Evolutionary conservation across 208 protist genomes (phyloP).

Genomic region (Leishmania tropica): DNA sequence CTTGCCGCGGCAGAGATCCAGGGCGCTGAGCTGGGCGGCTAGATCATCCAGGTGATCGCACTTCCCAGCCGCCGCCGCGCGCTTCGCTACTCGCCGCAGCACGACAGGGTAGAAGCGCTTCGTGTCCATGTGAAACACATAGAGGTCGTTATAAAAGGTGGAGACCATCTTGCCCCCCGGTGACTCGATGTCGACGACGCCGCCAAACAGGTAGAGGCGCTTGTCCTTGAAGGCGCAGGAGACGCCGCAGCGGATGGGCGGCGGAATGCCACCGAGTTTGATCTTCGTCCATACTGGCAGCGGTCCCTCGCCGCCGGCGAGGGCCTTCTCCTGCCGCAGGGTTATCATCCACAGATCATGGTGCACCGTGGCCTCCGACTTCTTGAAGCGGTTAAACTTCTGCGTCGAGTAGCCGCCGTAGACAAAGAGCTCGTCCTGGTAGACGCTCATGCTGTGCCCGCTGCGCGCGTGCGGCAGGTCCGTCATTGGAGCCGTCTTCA

Average conservation of each 20-base stretch:
- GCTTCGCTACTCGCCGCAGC: conserved; percentile 45
- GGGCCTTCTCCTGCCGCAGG: conserved; percentile 27
- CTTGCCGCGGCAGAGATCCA: conserved; percentile 43
- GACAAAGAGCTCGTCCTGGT: conserved; percentile 87
- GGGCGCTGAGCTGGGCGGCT: conserved; percentile 61
- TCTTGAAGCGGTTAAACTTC: conserved; percentile 90
- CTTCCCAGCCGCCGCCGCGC: neutral
- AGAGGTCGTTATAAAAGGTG: conserved; percentile 92
- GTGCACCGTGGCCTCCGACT: conserved; percentile 87
- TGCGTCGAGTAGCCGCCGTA: conserved; percentile 91
- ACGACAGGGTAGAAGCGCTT: conserved; percentile 89
- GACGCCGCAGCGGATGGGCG: conserved; percentile 81
- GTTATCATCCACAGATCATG: conserved; percentile 88
- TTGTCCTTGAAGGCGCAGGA: conserved; percentile 70
- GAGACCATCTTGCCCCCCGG: conserved; percentile 84
- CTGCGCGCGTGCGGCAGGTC: conserved; percentile 73
- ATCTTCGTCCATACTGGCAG: conserved; percentile 79
- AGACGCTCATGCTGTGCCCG: conserved; percentile 83
- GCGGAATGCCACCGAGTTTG: conserved; percentile 80
- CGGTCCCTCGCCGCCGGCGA: neutral
- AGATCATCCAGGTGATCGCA: conserved; percentile 45
- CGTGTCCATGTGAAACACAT: conserved; percentile 91
- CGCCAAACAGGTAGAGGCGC: conserved; percentile 91
- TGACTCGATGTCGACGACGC: conserved; percentile 90
- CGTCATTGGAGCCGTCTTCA: conserved; percentile 46